Base-by-base conservation (phyloP, 1,284 basidiomycete genomes). In the Pterulicium gracile region DNA sequence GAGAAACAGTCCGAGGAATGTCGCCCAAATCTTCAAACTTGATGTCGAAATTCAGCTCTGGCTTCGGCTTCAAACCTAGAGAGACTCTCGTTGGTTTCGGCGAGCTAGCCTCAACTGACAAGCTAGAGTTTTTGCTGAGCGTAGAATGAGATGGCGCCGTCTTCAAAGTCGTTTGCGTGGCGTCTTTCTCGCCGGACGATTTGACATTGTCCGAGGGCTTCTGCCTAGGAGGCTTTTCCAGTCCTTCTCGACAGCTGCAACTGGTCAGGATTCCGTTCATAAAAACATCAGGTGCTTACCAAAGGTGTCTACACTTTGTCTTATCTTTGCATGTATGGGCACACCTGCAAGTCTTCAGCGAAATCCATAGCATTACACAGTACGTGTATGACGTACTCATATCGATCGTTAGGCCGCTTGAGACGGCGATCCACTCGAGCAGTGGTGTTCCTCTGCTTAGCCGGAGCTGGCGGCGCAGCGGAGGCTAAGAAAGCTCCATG, bases 281-380 rank as follows among this genome's bases (percentile, higher is more conserved):
- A 17, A 4, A 7, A 17, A 17, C 7, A 17, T 7, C 5, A 17
- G 36, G 36, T 39, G 19, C 7, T 18, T 10, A 86, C 87, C 86
- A 89, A 24, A 79, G 57, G 64, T 89, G 86, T 20, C 79, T 72
- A 56, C 87, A 89, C 41, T 67, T 70, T 2, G 65, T 64, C 60
- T 88, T 89, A 55, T 87, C 77, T 56, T 81, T 86, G 67, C 87
- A 89, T n/a, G 68, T 49, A 55, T 89, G 87, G 52, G 85, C 84
- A 55, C 87, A 89, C 48, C 85, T 88, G 45, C n/a, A n/a, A n/a
- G n/a, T n/a, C n/a, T n/a, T n/a, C n/a, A n/a, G n/a, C n/a, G n/a
- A n/a, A n/a, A n/a, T n/a, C n/a, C n/a, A n/a, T n/a, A n/a, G n/a
- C n/a, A n/a, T n/a, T n/a, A n/a, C n/a, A n/a, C n/a, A n/a, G n/a